Conservation (phyloP, 2,329 filamentous ascomycete genomes). For the Didymella segeticola region DNA sequence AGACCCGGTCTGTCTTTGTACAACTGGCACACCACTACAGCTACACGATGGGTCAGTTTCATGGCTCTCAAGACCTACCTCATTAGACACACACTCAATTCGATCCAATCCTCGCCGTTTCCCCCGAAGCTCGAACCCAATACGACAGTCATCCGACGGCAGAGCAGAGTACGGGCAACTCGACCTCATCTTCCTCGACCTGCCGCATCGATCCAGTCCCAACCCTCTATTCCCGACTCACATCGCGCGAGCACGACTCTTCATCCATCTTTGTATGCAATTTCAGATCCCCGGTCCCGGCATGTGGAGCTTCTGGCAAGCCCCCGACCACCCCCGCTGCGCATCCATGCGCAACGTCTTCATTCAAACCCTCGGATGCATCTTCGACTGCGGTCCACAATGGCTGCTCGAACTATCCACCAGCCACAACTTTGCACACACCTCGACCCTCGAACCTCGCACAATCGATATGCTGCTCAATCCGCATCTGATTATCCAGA, state of each 20-base stretch:
- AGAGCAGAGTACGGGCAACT: slow-evolving; percentile 50
- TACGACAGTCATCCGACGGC: slow-evolving; percentile 41
- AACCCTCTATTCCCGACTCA: slow-evolving; percentile 36
- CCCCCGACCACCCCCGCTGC: slow-evolving; percentile 42
- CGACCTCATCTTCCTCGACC: slow-evolving; percentile 49
- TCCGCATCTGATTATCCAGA: slow-evolving; percentile 46
- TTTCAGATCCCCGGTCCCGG: slow-evolving; percentile 28
- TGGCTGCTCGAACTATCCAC: slow-evolving; percentile 49
- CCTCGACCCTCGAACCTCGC: slow-evolving; percentile 20
- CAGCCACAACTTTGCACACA: slow-evolving; percentile 29
- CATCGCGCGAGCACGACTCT: slow-evolving; percentile 40
- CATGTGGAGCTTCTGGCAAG: slow-evolving; percentile 38
- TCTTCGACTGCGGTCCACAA: slow-evolving; percentile 49
- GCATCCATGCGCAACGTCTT: slow-evolving; percentile 51
- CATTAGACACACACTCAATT: slow-evolving; percentile 28
- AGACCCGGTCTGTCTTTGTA: slow-evolving; percentile 52
- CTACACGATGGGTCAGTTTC: slow-evolving; percentile 44
- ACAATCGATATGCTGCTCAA: slow-evolving; percentile 36
- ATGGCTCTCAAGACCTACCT: slow-evolving; percentile 42
- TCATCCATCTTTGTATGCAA: slow-evolving; percentile 46
- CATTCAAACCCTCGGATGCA: slow-evolving; percentile 51
- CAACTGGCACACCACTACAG: slow-evolving; percentile 40
- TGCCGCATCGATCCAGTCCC: slow-evolving; percentile 38
- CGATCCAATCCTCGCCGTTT: slow-evolving; percentile 22
- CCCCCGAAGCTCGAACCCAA: slow-evolving; percentile 15